phyloP scores from a whole-genome alignment of 1,139 yeast species.

The Hyphopichia khmerensis region DNA sequence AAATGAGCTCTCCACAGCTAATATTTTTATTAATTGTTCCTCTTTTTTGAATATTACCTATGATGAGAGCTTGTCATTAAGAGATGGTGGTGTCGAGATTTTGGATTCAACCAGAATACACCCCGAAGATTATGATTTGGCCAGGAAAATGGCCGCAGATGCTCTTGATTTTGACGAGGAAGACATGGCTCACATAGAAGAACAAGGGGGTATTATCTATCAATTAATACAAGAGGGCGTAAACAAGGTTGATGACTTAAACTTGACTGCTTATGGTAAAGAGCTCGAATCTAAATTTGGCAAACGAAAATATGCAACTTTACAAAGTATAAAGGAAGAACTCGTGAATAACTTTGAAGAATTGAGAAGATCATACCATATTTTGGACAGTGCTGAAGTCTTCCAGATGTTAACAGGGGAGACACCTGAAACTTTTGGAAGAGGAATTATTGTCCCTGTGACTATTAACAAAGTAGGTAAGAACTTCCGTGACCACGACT shows the following conservation, averaged over 20 bases:
- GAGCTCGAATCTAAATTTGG: conserved; percentile 78
- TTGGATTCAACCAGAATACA: conserved; percentile 95
- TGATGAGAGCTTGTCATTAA: conserved; percentile 47
- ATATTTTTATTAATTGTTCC: conserved; percentile 86
- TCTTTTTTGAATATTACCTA: conserved; percentile 84
- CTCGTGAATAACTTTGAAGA: conserved; percentile 86
- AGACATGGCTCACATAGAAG: conserved; percentile 78
- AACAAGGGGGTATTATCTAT: conserved; percentile 79
- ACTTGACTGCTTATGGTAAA: conserved; percentile 90
- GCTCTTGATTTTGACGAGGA: conserved; percentile 96
- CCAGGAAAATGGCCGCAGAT: conserved; percentile 96
- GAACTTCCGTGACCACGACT: conserved; percentile 36
- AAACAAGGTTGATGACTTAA: conserved; percentile 83
- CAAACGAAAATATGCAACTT: conserved; percentile 75
- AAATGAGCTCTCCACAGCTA: conserved; percentile 73
- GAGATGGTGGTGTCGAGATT: conserved; percentile 67
- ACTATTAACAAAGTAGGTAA: conserved; percentile 58
- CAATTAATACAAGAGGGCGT: conserved; percentile 80
- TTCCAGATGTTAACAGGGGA: conserved; percentile 93
- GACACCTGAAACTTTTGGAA: conserved; percentile 61
- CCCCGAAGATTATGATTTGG: conserved; percentile 95
- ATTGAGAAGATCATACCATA: conserved; percentile 68
- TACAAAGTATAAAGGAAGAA: conserved; percentile 87
- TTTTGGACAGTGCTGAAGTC: conserved; percentile 67
- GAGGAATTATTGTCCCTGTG: conserved; percentile 79